Conservation (phyloP, 495 filamentous ascomycete genomes). For the Penicillium pancosmium region DNA sequence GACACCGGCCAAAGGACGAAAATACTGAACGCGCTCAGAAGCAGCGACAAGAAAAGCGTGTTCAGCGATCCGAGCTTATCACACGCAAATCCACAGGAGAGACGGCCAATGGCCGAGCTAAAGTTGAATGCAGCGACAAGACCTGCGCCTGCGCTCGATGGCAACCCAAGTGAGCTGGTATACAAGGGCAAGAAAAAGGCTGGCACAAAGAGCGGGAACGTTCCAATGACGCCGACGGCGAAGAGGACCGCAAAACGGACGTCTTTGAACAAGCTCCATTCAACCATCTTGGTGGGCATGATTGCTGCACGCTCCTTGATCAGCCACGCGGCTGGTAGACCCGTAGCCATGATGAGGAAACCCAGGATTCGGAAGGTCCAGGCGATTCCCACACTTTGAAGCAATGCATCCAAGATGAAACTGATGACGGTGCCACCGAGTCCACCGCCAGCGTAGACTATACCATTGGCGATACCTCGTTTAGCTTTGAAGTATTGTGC, state of each 20-base stretch:
- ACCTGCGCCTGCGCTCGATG: constrained; percentile 51
- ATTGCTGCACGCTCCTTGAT: constrained; percentile 56
- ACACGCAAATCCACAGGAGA: constrained; percentile 51
- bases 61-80: constrained; percentile 57
- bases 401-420: constrained; percentile 49
- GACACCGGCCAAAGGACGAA: constrained; percentile 61
- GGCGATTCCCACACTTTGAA: constrained; percentile 47
- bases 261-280: constrained; percentile 56
- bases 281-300: constrained; percentile 47
- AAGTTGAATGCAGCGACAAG: constrained; percentile 60
- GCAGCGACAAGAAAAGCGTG: constrained; percentile 47
- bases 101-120: constrained; percentile 53
- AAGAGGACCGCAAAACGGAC: constrained; percentile 55
- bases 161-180: constrained; percentile 47
- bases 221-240: constrained; percentile 56
- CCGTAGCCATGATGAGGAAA: constrained; percentile 48
- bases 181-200: constrained; percentile 61
- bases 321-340: constrained; percentile 58
- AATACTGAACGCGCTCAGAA: constrained; percentile 56
- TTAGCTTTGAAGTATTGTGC: constrained; percentile 59
- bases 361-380: constrained; percentile 60
- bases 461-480: constrained; percentile 58
- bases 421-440: constrained; percentile 55
- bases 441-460: constrained; percentile 57
- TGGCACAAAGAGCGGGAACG: constrained; percentile 63